Evolutionary conservation across 768 basidiomycete species (phyloP), one percentile per base, ranked within the genome.

Genomic region (Boletellus sp.): DNA sequence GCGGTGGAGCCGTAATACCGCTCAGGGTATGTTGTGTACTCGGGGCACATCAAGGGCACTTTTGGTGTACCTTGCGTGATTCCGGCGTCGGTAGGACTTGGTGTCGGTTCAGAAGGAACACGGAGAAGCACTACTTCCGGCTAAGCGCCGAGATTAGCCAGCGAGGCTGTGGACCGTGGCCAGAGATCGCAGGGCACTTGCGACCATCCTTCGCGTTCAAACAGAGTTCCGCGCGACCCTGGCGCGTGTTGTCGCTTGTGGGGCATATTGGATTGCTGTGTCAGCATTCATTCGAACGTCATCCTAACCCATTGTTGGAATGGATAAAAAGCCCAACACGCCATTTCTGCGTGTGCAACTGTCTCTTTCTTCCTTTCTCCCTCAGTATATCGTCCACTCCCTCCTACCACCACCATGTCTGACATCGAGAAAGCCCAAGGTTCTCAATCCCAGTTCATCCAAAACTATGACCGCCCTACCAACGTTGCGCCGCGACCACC

Each of bases 381-480:
- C n/a, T n/a, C 31, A 15, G 34, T 6, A 12, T 15, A 20, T 6
- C 19, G 12, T 37, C 17, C 47, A 13, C 47, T 17, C 28, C 6
- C 10, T 20, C 23, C 13, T 5, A 0, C 20, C 42, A 35, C 28
- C 45, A 51, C 41, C 52, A 72, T 73, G 70, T 60, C 70, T n/a
- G 70, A 72, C 60, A 44, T 55, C 45, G 70, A 73, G 61, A 72
- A 72, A 56, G 66, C 42, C 7, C 54, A 40, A 15, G 43, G 43
- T 47, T 57, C 45, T 53, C 57, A 69, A 19, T 43, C 50, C 12
- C 65, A 56, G 6, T 45, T 44, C 22, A n/a, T 52, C 33, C 54
- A 55, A 26, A 51, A 62, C 48, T 56, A 58, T n/a, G 48, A 52
- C 1, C 32, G 26, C 6, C 49, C 40, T 31, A 47, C 68, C 41